A percentile compares a stretch with the other conserved stretches of the same genome.
These are phyloP conservation scores for Fusarium sp. DNA, from an alignment of 2,329 filamentous ascomycete genomes.

Conservation along the genomic window DNA sequence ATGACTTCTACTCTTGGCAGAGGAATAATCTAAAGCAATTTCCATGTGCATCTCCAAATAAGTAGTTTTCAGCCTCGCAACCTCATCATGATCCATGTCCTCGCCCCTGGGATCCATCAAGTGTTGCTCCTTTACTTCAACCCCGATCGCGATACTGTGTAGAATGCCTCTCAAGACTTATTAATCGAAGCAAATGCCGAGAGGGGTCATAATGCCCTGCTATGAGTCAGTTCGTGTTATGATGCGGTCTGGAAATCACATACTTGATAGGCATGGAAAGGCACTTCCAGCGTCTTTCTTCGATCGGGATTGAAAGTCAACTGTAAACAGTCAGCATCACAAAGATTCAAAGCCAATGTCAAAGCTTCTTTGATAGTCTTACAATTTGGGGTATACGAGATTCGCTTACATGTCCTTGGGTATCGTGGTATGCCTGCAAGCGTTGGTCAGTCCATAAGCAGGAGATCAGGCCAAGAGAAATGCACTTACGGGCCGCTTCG, in stretches of 20 bases:
- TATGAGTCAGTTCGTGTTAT: background rate
- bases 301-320: constrained; percentile 9
- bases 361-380: background rate
- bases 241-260: background rate
- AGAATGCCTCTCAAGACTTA: background rate
- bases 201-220: background rate
- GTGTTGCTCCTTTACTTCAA: background rate
- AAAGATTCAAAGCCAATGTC: background rate
- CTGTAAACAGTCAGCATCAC: constrained; percentile 7
- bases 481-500: constrained; percentile 26
- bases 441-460: constrained; percentile 17
- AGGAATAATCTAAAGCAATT: constrained; percentile 9
- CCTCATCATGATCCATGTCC: background rate
- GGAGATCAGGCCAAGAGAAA: background rate
- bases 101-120: background rate
- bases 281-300: background rate
- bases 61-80: constrained; percentile 13
- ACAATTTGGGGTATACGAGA: constrained; percentile 14
- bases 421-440: constrained; percentile 19
- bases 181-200: background rate
- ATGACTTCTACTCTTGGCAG: background rate
- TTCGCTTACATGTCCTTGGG: constrained; percentile 11
- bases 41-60: constrained; percentile 10
- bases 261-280: constrained; percentile 18
- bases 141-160: background rate